Conservation (phyloP, 2,329 filamentous ascomycete species). For the Pyrenochaeta sp. region DNA sequence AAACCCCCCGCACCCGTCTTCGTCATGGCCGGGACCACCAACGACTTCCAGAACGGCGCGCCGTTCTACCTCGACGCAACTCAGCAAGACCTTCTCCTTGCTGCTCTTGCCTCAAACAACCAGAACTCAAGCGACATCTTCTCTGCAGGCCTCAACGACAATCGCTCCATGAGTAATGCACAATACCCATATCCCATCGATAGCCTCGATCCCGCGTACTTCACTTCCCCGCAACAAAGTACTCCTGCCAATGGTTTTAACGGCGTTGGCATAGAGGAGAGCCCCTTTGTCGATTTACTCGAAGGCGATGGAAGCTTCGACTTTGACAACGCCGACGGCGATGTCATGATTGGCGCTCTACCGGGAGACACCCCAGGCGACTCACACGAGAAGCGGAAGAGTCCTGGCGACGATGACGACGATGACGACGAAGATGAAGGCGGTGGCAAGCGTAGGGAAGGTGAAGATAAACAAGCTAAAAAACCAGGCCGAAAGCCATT, state of each 20-base stretch:
- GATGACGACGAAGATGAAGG: slow-evolving; percentile 67
- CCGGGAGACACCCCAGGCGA: slow-evolving; percentile 67
- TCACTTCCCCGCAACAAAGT: slow-evolving; percentile 49
- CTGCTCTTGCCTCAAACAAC: slow-evolving; percentile 58
- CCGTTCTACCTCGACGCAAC: slow-evolving; percentile 56
- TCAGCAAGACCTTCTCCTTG: slow-evolving; percentile 59
- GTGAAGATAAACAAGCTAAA: slow-evolving; percentile 86
- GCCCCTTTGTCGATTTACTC: slow-evolving; percentile 84
- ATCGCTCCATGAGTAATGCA: slow-evolving; percentile 23
- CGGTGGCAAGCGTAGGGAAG: slow-evolving; percentile 80
- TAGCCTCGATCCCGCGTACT: slow-evolving; percentile 46
- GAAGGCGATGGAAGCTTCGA: slow-evolving; percentile 79
- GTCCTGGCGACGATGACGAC: slow-evolving; percentile 72
- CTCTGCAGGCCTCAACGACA: slow-evolving; percentile 27
- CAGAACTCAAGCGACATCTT: slow-evolving; percentile 43
- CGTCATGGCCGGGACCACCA: slow-evolving; percentile 49
- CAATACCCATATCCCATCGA: slow-evolving; percentile 46
- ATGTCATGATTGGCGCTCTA: slow-evolving; percentile 77
- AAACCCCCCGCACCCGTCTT: slow-evolving; percentile 26
- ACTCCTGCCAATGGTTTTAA: slow-evolving; percentile 56
- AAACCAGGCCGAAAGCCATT: slow-evolving; percentile 96
- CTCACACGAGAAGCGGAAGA: slow-evolving; percentile 69
- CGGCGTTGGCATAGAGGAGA: slow-evolving; percentile 68
- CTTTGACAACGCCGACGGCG: slow-evolving; percentile 71
- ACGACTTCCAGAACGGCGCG: slow-evolving; percentile 51